Evolutionary conservation across 345 rosid species (phyloP).

Genomic region (Cochlearia excelsa): DNA sequence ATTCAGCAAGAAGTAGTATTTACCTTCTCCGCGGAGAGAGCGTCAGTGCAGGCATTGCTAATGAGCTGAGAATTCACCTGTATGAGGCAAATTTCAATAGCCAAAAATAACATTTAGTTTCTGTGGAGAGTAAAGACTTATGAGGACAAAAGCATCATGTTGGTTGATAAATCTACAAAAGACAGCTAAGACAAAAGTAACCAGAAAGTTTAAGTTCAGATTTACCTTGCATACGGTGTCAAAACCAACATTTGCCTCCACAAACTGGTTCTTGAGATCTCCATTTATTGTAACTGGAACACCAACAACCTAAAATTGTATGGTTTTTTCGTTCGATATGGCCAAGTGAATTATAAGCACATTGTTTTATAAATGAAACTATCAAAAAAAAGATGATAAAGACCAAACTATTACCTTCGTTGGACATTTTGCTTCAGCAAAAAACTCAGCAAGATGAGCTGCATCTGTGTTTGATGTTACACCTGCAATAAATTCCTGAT

Average conservation of each 20-base stretch:
- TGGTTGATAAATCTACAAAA: conserved; percentile 15
- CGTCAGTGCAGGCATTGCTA: conserved; percentile 96
- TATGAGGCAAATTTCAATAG: conserved; percentile 13
- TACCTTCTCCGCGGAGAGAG: conserved; percentile 98
- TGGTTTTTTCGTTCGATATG: background rate
- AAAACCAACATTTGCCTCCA: conserved; percentile 94
- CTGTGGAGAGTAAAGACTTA: background rate
- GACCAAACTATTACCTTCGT: conserved; percentile 54
- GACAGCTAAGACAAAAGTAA: conserved; percentile 16
- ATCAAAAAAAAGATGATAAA: background rate
- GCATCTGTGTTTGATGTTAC: conserved; percentile 97
- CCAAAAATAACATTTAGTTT: background rate
- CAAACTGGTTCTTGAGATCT: conserved; percentile 95
- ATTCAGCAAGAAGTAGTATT: conserved; percentile 4
- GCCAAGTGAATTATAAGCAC: background rate
- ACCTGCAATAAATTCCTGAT: conserved; percentile 44
- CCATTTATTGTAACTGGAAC: conserved; percentile 97
- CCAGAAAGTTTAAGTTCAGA: background rate
- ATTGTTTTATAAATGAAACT: background rate
- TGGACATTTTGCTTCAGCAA: conserved; percentile 77
- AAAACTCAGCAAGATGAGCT: conserved; percentile 96
- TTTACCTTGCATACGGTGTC: conserved; percentile 96
- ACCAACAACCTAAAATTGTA: conserved; percentile 71
- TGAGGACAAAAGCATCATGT: background rate
- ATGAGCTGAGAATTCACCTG: conserved; percentile 99